A percentile compares a stretch with the other conserved stretches of the same genome.
phyloP scores from a whole-genome alignment of 805 yeast species.

The Wickerhamomyces alni region DNA sequence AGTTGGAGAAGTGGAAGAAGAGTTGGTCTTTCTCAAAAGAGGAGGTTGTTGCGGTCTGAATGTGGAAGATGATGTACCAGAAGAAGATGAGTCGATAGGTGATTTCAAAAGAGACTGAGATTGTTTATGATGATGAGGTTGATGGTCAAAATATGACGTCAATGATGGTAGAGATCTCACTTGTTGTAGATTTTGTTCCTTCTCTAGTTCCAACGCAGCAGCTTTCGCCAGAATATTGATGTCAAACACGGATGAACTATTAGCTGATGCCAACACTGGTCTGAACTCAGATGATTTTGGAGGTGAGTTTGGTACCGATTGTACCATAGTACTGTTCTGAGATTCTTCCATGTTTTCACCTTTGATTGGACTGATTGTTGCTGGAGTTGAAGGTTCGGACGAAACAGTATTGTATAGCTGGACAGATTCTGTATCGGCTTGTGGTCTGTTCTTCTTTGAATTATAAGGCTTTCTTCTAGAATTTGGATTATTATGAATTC shows the following conservation, averaged over 20 bases:
- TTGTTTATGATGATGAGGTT: constrained; percentile 2
- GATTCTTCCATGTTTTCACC: constrained; percentile 1
- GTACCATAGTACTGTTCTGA: constrained; percentile 2
- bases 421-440: background rate
- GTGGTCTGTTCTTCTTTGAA: constrained; percentile 25
- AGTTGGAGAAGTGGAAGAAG: constrained; percentile 16
- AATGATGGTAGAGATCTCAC: constrained; percentile 24
- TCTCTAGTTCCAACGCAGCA: constrained; percentile 24
- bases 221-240: constrained; percentile 25
- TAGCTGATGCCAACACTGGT: constrained; percentile 4
- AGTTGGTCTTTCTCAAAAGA: constrained; percentile 11
- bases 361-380: background rate
- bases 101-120: background rate
- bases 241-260: constrained; percentile 18
- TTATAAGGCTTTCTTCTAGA: constrained; percentile 53
- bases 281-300: constrained; percentile 10
- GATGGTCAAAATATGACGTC: constrained; percentile 18
- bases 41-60: constrained; percentile 15
- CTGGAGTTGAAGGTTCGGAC: background rate
- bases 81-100: constrained; percentile 3
- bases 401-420: background rate
- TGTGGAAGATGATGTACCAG: constrained; percentile 8
- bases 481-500: constrained; percentile 69
- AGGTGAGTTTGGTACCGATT: constrained; percentile 20
- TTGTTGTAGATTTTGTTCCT: constrained; percentile 22